These are phyloP conservation scores for Pichia sp. DNA, from an alignment of 1,139 yeast genomes.

Conservation along the genomic window DNA sequence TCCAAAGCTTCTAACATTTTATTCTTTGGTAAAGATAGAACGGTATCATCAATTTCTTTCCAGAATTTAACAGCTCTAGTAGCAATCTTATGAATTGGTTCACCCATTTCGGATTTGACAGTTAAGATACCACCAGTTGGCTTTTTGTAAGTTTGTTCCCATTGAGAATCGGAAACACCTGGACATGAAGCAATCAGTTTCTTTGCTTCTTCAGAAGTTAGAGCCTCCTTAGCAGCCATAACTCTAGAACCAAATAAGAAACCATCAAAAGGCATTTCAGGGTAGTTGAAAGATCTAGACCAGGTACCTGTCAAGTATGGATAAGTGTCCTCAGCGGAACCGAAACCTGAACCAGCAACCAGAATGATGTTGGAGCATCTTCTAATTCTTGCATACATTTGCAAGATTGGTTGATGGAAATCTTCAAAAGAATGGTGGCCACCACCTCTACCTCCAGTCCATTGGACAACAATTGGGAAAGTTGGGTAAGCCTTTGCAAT, in stretches of 20 bases:
- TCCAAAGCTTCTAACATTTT: constrained; percentile 78
- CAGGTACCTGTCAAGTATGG: constrained; percentile 97
- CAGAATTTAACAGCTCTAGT: constrained; percentile 97
- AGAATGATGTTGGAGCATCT: constrained; percentile 82
- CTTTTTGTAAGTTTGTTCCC: constrained; percentile 94
- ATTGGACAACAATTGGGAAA: constrained; percentile 95
- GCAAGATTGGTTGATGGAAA: constrained; percentile 95
- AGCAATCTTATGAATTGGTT: constrained; percentile 97
- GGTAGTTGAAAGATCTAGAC: constrained; percentile 80
- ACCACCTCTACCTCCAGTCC: constrained; percentile 99
- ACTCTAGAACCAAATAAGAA: constrained; percentile 93
- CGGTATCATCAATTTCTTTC: constrained; percentile 94
- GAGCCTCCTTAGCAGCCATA: constrained; percentile 96
- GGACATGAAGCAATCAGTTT: constrained; percentile 83
- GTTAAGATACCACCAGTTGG: constrained; percentile 97
- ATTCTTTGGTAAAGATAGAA: constrained; percentile 85
- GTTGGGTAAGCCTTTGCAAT: constrained; percentile 94
- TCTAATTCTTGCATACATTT: constrained; percentile 93
- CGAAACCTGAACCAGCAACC: constrained; percentile 98
- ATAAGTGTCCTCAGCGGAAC: constrained; percentile 93
- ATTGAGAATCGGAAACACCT: constrained; percentile 81
- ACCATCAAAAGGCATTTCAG: constrained; percentile 99
- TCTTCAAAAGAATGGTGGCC: constrained; percentile 99
- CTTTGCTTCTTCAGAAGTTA: constrained; percentile 91
- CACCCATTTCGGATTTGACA: constrained; percentile 98